These are phyloP conservation scores for Arthrobotrys entomopaga DNA, from an alignment of 2,329 filamentous ascomycete genomes.

Conservation along the genomic window DNA sequence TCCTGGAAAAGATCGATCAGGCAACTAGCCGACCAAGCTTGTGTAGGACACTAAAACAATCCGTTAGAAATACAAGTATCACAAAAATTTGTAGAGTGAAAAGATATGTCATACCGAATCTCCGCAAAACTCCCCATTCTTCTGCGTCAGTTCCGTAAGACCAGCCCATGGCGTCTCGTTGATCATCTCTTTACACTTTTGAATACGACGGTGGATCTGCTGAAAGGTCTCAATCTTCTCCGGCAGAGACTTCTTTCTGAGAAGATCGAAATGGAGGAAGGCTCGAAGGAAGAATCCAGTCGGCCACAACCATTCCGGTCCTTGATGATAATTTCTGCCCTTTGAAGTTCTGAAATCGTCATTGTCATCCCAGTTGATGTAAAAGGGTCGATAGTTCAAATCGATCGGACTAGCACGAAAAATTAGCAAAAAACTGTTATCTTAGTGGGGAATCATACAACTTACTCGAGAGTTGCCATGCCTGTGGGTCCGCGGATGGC, in stretches of 20 bases:
- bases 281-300: conserved; percentile 95
- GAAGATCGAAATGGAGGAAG: conserved; percentile 86
- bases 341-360: conserved; percentile 91
- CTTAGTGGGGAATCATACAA: not conserved
- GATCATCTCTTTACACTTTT: conserved; percentile 86
- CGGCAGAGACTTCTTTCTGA: conserved; percentile 72
- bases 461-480: conserved; percentile 87
- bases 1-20: conserved; percentile 97
- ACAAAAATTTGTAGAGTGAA: conserved; percentile 39
- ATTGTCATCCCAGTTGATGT: conserved; percentile 93
- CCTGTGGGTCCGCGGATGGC: conserved; percentile 85
- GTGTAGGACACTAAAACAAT: conserved; percentile 81
- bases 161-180: conserved; percentile 85
- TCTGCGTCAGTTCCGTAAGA: conserved; percentile 90
- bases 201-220: conserved; percentile 85
- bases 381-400: conserved; percentile 92
- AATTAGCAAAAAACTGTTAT: not conserved
- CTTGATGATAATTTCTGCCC: conserved; percentile 97
- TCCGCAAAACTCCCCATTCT: conserved; percentile 80
- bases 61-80: conserved; percentile 60
- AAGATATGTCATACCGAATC: conserved; percentile 77
- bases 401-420: conserved; percentile 71
- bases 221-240: conserved; percentile 89
- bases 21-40: conserved; percentile 95
- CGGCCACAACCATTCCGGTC: conserved; percentile 98